phyloP scores from a whole-genome alignment of 805 yeast species.

The Kluyveromyces dobzhanskii region DNA sequence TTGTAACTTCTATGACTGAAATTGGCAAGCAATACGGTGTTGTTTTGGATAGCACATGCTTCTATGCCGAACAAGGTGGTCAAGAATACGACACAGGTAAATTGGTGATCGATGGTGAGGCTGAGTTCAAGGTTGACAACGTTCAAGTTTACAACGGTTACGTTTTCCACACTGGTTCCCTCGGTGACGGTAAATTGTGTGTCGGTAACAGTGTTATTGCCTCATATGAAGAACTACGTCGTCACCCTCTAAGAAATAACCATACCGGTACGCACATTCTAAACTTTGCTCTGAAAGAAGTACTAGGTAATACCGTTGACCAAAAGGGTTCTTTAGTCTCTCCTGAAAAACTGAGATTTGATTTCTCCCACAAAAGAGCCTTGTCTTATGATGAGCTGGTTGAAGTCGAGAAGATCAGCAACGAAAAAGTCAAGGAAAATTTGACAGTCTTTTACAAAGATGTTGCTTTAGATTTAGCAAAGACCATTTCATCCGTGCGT shows the following conservation, averaged over 20 bases:
- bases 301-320: conserved; percentile 79
- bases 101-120: conserved; percentile 75
- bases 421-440: conserved; percentile 63
- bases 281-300: conserved; percentile 80
- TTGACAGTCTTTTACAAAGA: conserved; percentile 73
- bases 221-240: conserved; percentile 83
- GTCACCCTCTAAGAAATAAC: conserved; percentile 95
- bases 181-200: conserved; percentile 66
- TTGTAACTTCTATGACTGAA: conserved; percentile 43
- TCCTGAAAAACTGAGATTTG: conserved; percentile 91
- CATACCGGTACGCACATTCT: conserved; percentile 97
- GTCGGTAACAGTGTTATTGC: conserved; percentile 72
- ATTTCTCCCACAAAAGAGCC: conserved; percentile 89
- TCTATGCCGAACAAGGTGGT: conserved; percentile 99
- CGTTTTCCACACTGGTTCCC: conserved; percentile 86
- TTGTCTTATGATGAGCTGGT: conserved; percentile 61
- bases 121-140: conserved; percentile 85
- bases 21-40: conserved; percentile 61
- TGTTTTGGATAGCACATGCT: conserved; percentile 80
- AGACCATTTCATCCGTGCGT: conserved; percentile 73
- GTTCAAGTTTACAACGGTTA: conserved; percentile 92
- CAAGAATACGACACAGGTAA: conserved; percentile 95
- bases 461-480: conserved; percentile 67
- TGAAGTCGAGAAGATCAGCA: conserved; percentile 67
- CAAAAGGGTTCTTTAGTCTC: conserved; percentile 97